Conservation (phyloP, 1,284 basidiomycete species). For the Cutaneotrichosporon arboriforme region DNA sequence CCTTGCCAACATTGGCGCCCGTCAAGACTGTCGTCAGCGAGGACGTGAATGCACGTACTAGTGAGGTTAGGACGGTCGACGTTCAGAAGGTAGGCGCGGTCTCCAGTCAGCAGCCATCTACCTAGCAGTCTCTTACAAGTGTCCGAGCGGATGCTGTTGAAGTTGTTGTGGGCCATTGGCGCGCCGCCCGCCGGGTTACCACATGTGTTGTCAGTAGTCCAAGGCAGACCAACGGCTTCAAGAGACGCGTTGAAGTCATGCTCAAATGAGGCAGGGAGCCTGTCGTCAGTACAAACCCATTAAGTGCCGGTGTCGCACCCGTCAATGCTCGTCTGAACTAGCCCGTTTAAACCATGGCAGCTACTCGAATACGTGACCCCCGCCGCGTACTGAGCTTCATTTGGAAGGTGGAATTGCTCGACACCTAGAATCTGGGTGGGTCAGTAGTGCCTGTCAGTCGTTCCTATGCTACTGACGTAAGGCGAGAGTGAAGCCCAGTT, state of each 20-base stretch:
- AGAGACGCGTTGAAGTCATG: constrained; percentile 27
- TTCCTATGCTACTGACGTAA: constrained; percentile 19
- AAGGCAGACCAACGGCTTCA: constrained; percentile 25
- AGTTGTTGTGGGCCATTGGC: constrained; percentile 31
- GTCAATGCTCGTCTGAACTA: constrained; percentile 24
- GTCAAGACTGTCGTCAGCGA: constrained; percentile 24
- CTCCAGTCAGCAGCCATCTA: constrained; percentile 1
- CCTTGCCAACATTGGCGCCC: constrained; percentile 30
- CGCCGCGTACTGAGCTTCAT: constrained; percentile 13
- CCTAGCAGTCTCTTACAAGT: constrained; percentile 24
- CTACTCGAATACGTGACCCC: constrained; percentile 24
- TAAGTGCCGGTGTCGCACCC: constrained; percentile 3
- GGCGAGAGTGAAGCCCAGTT: constrained; percentile 34
- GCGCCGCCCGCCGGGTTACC: constrained; percentile 32
- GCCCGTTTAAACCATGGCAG: constrained; percentile 28
- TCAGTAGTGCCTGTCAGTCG: neutral
- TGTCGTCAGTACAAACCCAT: too few relatives aligned
- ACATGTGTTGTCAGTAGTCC: constrained; percentile 33
- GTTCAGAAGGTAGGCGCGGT: constrained; percentile 32
- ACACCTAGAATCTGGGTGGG: constrained; percentile 29
- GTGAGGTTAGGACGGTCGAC: constrained; percentile 32
- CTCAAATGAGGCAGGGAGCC: constrained; percentile 23
- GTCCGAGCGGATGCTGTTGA: constrained; percentile 25
- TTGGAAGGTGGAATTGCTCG: constrained; percentile 29
- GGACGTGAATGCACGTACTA: constrained; percentile 11